Conservation (phyloP, 2,329 filamentous ascomycete species). For the Diaporthe helianthi region DNA sequence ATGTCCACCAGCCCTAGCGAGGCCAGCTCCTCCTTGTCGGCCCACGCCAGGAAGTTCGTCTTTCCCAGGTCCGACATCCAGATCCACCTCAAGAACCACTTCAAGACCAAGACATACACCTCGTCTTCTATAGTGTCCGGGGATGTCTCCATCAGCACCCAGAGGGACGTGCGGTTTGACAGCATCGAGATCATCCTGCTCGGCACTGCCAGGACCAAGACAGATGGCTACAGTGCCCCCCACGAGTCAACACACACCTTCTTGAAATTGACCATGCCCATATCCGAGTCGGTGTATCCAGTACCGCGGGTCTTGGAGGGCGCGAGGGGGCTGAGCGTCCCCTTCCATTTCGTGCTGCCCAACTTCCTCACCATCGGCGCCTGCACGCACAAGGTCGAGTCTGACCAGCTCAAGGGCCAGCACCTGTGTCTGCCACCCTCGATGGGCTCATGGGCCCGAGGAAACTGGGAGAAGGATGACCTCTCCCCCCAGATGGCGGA, state of each 20-base stretch:
- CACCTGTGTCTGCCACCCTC: conserved; percentile 62
- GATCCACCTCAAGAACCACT: conserved; percentile 61
- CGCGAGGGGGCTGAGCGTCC: conserved; percentile 57
- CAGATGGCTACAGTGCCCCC: conserved; percentile 59
- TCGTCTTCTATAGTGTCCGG: conserved; percentile 60
- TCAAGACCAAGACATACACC: conserved; percentile 62
- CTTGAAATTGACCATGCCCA: conserved; percentile 63
- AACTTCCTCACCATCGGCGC: conserved; percentile 62
- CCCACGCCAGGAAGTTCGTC: conserved; percentile 29
- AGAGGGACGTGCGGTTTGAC: conserved; percentile 57
- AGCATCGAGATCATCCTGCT: conserved; percentile 60
- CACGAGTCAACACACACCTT: conserved; percentile 59
- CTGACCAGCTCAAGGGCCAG: conserved; percentile 55
- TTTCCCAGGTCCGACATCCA: conserved; percentile 50
- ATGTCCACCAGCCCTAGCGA: conserved; percentile 34
- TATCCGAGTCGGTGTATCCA: conserved; percentile 56
- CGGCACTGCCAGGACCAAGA: conserved; percentile 56
- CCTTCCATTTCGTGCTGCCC: conserved; percentile 68
- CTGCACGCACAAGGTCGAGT: conserved; percentile 58
- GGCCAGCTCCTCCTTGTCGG: conserved; percentile 31
- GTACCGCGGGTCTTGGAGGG: conserved; percentile 54
- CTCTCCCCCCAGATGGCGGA: conserved; percentile 61
- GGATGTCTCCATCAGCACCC: conserved; percentile 53
- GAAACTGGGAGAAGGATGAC: conserved; percentile 61
- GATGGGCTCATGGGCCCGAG: conserved; percentile 44